Evolutionary conservation across 2,329 filamentous ascomycete genomes (phyloP), one percentile per base, ranked within the genome.

Genomic region (Fusarium sp.): DNA sequence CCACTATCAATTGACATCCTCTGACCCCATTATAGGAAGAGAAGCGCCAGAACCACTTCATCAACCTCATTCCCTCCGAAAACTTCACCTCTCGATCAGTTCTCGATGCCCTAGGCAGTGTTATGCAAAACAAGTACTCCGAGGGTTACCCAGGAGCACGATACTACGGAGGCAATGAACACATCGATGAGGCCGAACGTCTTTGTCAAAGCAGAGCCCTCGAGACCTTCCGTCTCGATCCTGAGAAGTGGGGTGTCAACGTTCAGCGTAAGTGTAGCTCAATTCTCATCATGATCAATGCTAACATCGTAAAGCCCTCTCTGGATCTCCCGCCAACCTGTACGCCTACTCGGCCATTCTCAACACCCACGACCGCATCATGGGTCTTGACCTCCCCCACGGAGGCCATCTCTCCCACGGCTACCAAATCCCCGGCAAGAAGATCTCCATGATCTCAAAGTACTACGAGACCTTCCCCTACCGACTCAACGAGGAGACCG

Each of bases 401-500:
- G 95, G 95, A 74, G 95, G 94, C 65, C 95, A 98, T 81, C 85
- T 98, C 75, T 96, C 92, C 49, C 95, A 98, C 82, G 95, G 95
- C 61, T 98, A 98, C 83, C 95, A 98, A 82, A 97, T 93, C 25
- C 93, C 95, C 5, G 89, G 90, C 58, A 93, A 90, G 82, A 94
- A 93, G 87, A 98, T 98, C 80, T 97, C 94, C 27, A 94, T 94
- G 78, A 90, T 98, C 72, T 97, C 94, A 59, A 98, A 96, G 80
- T 98, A 98, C 85, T 98, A 98, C 79, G 95, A 98, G 85, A 98
- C 94, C 28, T 86, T 98, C 72, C 95, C 95, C 16, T 98, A 98
- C 86, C 90, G 93, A 63, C 87, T 98, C 53, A 89, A 97, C 83
- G 91, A 95, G 77, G 86, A 90, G 74, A 97, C 94, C 6, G 95